Base-by-base conservation (phyloP, 345 rosid species). In the Gossypium ekmanianum region DNA sequence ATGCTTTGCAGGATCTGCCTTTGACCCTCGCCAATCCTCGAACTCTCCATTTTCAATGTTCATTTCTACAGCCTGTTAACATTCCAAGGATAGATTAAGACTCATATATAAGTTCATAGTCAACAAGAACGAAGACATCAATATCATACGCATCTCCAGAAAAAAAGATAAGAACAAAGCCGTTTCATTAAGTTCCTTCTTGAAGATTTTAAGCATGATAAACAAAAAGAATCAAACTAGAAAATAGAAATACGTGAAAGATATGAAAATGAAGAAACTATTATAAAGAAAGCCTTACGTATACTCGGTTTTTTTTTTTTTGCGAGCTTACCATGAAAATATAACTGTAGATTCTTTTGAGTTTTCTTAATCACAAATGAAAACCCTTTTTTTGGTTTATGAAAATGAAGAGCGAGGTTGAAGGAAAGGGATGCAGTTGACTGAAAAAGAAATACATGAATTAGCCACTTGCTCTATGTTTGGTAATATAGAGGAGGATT, bases 11-110 rank as follows among this genome's bases (percentile, higher is more conserved):
- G 81, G 73, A 58, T 76, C 64, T 16, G 79, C 80, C 62, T 67
- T 77, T 34, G 77, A 59, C 59, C 86, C 84, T 67, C 50, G 67
- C 88, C 88, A 85, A 67, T 85, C 85, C 63, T 70, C 78, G 24
- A 41, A 74, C 58, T 63, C 81, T 18, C 55, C 79, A 26, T 47
- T 43, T 5, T 27, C 70, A 4, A 9, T 26, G 45, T 61, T 44
- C 81, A 16, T 61, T 74, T 83, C 78, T 2, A 39, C n/a, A 48
- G 47, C 83, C 83, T 78, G 56, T 52, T 16, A 29, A n/a, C 73
- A 27, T 9, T 4, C 3, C 10, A 63, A 34, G 3, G 0, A 61
- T 7, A 27, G 13, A 61, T 61, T 27, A 27, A 27, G 65, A 27
- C 44, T 9, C 18, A 29, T 29, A 11, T 11, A 45, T 45, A 45